These are phyloP conservation scores for Phytomonas francai DNA, from an alignment of 208 protist genomes.

Conservation along the genomic window DNA sequence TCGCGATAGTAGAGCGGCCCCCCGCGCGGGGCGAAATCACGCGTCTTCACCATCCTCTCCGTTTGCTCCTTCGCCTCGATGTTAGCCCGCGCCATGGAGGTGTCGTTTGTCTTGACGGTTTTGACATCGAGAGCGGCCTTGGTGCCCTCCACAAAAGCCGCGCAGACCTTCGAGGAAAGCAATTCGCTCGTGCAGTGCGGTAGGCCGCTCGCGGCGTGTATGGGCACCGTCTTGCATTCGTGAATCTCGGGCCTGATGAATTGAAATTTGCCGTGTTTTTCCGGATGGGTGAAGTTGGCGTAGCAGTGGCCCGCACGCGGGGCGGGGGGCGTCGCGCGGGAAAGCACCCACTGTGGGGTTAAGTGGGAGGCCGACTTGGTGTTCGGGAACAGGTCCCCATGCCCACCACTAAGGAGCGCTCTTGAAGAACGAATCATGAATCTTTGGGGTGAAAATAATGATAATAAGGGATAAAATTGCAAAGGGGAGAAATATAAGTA, in stretches of 20 bases:
- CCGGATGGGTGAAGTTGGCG: conserved; percentile 28
- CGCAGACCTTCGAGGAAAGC: conserved; percentile 15
- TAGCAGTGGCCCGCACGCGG: conserved; percentile 52
- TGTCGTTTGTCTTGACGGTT: conserved; percentile 28
- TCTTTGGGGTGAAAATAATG: conserved; percentile 7
- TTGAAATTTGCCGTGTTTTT: conserved; percentile 41
- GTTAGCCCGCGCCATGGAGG: conserved; percentile 49
- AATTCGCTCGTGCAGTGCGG: background rate
- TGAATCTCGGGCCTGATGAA: conserved; percentile 30
- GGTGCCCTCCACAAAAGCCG: background rate
- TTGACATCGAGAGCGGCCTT: conserved; percentile 8
- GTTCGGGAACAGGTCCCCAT: conserved; percentile 77
- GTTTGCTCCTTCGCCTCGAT: conserved; percentile 44
- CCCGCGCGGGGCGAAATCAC: conserved; percentile 46
- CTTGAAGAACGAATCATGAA: conserved; percentile 29
- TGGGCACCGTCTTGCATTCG: conserved; percentile 11
- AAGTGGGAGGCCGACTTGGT: conserved; percentile 73
- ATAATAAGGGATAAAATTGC: conserved; percentile 10
- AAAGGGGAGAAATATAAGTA: background rate
- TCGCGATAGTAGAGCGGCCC: conserved; percentile 10
- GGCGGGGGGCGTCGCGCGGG: conserved; percentile 28
- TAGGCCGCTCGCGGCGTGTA: conserved; percentile 10
- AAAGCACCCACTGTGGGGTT: conserved; percentile 43
- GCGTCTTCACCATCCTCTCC: conserved; percentile 48
- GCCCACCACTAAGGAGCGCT: conserved; percentile 33